These are phyloP conservation scores for Xylaria sp. DNA, from an alignment of 2,329 filamentous ascomycete genomes.

Conservation along the genomic window DNA sequence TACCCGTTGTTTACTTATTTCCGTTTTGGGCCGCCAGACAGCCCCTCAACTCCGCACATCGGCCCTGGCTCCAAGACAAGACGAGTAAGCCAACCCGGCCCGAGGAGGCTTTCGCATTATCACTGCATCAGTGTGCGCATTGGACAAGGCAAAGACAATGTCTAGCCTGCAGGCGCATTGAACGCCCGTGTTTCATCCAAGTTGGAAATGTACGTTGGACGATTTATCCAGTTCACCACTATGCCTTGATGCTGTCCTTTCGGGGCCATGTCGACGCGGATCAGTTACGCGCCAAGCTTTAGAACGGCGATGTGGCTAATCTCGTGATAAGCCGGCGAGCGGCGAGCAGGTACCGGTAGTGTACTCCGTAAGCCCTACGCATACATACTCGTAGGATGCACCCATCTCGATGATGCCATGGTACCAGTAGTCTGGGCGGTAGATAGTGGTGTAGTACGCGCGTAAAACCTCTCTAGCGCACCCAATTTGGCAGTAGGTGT, in stretches of 20 bases:
- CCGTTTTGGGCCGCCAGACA: conserved; percentile 29
- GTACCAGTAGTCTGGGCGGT: conserved; percentile 8
- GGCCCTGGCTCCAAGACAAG: conserved; percentile 11
- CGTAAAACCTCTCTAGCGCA: conserved; percentile 10
- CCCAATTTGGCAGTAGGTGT: conserved; percentile 1
- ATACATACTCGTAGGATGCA: too few relatives aligned
- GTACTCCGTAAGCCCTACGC: conserved; percentile 15
- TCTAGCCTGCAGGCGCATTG: conserved; percentile 13
- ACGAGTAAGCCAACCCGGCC: conserved; percentile 3
- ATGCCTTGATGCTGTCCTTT: not conserved
- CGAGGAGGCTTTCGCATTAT: conserved; percentile 7
- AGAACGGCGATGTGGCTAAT: conserved; percentile 26
- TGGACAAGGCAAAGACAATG: conserved; percentile 3
- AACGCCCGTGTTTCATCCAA: conserved; percentile 26
- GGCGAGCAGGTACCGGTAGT: not conserved
- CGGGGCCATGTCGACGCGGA: not conserved
- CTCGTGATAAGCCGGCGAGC: conserved; percentile 16
- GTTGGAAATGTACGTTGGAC: conserved; percentile 7
- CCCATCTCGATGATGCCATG: not conserved
- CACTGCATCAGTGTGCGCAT: not conserved
- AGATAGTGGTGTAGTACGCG: conserved; percentile 19
- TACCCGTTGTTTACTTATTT: conserved; percentile 38
- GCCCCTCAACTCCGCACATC: conserved; percentile 38
- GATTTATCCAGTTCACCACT: conserved; percentile 9
- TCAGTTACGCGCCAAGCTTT: conserved; percentile 25